These are phyloP conservation scores for Eucalyptus cloeziana DNA, from an alignment of 345 rosid species.

Conservation along the genomic window DNA sequence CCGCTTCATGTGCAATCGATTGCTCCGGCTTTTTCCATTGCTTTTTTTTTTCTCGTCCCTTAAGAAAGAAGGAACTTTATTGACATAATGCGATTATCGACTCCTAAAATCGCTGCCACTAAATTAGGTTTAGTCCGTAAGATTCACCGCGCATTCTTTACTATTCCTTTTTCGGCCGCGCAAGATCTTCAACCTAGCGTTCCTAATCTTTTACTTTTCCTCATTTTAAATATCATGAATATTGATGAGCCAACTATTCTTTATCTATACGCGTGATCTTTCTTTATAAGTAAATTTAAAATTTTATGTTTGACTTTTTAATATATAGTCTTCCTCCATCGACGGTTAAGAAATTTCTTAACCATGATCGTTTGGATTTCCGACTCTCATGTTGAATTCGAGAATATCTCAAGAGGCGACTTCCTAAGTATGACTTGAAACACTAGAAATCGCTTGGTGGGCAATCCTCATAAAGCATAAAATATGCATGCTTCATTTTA, in stretches of 20 bases:
- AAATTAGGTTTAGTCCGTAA: not conserved
- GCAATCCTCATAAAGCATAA: not conserved
- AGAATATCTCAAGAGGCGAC: not conserved
- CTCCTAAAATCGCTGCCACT: not conserved
- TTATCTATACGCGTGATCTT: accelerated
- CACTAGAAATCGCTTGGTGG: not conserved
- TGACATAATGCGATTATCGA: not conserved
- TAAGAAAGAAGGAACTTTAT: not conserved
- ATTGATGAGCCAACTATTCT: accelerated
- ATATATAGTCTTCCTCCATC: not conserved
- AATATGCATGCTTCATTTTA: not conserved
- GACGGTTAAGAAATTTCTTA: not conserved
- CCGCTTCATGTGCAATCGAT: not conserved
- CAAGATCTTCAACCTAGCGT: not conserved
- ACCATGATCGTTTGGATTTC: accelerated
- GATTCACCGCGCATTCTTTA: not conserved
- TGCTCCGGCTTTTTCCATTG: not conserved
- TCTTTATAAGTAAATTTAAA: not conserved
- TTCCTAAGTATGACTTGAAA: not conserved
- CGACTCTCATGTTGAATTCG: accelerated
- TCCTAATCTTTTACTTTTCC: not conserved
- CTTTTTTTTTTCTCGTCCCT: not conserved
- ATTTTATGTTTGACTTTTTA: not conserved
- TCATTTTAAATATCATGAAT: accelerated
- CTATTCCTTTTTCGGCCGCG: not conserved